Conservation (phyloP, 768 basidiomycete species). For the Tricholoma bakamatsutake region DNA sequence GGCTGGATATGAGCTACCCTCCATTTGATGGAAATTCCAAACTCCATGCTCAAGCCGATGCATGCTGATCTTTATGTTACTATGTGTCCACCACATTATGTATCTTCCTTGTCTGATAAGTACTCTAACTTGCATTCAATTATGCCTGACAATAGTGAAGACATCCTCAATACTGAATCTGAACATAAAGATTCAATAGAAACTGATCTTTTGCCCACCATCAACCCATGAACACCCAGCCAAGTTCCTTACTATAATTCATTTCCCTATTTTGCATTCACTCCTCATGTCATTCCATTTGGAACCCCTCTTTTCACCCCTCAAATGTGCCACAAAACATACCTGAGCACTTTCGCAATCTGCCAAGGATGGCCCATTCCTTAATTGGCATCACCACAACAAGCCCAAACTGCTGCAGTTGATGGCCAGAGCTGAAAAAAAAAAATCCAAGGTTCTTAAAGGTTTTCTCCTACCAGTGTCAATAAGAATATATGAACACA, state of each 20-base stretch:
- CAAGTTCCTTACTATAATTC: no score
- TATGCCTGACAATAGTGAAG: no score
- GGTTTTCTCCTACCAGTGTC: neutral
- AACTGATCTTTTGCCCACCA: neutral
- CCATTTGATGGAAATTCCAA: no score
- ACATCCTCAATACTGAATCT: neutral
- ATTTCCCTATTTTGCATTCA: no score
- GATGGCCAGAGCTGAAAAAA: slow-evolving; percentile 8
- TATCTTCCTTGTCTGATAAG: neutral
- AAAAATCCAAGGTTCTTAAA: slow-evolving; percentile 12
- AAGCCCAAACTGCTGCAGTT: slow-evolving; percentile 5
- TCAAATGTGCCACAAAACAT: no score
- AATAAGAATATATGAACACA: neutral
- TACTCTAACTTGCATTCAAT: neutral
- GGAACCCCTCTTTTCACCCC: no score
- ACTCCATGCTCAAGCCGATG: neutral
- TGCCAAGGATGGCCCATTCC: no score
- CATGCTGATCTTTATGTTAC: neutral
- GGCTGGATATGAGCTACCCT: no score
- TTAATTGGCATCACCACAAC: neutral
- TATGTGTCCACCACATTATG: neutral
- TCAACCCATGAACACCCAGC: neutral
- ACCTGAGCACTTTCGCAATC: no score
- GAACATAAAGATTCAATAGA: neutral
- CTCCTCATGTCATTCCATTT: no score